phyloP scores from a whole-genome alignment of 345 rosid species.

The Tarenaya hassleriana region DNA sequence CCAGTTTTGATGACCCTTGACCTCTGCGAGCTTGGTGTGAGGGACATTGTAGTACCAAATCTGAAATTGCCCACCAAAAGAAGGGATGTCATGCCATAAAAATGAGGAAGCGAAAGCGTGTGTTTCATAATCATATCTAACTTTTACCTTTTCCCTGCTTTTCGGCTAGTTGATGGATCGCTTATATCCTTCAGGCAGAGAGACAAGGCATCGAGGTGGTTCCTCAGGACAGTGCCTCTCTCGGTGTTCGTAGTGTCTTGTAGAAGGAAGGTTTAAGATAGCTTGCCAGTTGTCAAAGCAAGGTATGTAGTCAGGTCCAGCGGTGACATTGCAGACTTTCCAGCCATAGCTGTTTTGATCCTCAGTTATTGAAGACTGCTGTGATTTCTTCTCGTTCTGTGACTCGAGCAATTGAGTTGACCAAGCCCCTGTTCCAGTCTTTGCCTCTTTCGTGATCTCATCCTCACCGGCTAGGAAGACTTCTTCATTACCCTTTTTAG shows the following conservation, averaged over 20 bases:
- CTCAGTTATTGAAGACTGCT: constrained; percentile 33
- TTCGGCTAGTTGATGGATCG: constrained; percentile 73
- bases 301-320: too few species aligned
- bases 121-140: not conserved
- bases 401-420: constrained; percentile 73
- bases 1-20: constrained; percentile 56
- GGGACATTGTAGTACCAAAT: constrained; percentile 50
- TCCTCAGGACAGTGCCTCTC: constrained; percentile 89
- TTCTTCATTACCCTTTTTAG: constrained; percentile 34
- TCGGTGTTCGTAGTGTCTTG: constrained; percentile 77
- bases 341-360: constrained; percentile 39
- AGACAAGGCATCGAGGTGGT: constrained; percentile 78
- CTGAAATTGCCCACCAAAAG: constrained; percentile 27
- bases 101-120: constrained; percentile 2
- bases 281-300: constrained; percentile 83
- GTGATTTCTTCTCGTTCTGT: constrained; percentile 69
- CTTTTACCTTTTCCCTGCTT: constrained; percentile 72
- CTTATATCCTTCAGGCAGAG: constrained; percentile 70
- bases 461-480: constrained; percentile 38
- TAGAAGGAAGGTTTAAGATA: constrained; percentile 59
- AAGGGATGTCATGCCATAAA: constrained; percentile 18
- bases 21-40: constrained; percentile 41
- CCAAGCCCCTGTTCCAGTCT: constrained; percentile 47
- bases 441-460: constrained; percentile 56
- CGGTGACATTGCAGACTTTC: constrained; percentile 80